phyloP scores from a whole-genome alignment of 2,329 filamentous ascomycete species.

The Cryphonectria radicalis region DNA sequence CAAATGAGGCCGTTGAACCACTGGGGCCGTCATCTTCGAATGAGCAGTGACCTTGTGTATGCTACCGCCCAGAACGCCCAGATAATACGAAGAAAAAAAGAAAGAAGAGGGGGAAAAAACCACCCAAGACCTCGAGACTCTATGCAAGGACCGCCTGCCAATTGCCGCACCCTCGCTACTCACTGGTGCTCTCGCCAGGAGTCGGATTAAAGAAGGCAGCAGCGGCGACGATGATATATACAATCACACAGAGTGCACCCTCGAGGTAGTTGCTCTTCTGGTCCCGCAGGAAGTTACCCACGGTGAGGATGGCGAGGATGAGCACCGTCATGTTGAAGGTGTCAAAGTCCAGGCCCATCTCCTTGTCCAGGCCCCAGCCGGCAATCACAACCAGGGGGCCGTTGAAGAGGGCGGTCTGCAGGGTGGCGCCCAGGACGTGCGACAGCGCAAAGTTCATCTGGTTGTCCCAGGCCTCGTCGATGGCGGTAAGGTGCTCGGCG shows the following conservation, averaged over 20 bases:
- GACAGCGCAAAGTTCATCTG: conserved; percentile 85
- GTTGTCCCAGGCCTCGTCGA: conserved; percentile 84
- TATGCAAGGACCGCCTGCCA: conserved; percentile 4
- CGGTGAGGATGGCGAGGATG: conserved; percentile 81
- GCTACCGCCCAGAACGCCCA: not conserved
- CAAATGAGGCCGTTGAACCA: not conserved
- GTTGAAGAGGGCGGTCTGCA: conserved; percentile 89
- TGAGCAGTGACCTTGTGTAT: not conserved
- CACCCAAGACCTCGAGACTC: not conserved
- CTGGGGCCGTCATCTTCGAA: not conserved
- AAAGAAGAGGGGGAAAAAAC: not conserved
- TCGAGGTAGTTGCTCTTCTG: conserved; percentile 91
- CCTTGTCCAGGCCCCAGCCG: conserved; percentile 74
- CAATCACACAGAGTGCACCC: conserved; percentile 76
- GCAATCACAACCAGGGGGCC: conserved; percentile 82
- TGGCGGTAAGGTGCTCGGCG: conserved; percentile 80
- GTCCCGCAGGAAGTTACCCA: conserved; percentile 86
- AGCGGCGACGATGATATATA: conserved; percentile 64
- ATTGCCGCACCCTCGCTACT: not conserved
- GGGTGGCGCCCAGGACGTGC: conserved; percentile 83
- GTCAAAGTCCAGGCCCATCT: conserved; percentile 83
- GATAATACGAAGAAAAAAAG: not conserved
- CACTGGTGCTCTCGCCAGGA: conserved; percentile 32
- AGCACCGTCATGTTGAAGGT: conserved; percentile 84
- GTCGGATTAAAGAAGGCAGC: conserved; percentile 63